Evolutionary conservation across 2,329 filamentous ascomycete species (phyloP).

Genomic region (Dactylellina haptotyla): DNA sequence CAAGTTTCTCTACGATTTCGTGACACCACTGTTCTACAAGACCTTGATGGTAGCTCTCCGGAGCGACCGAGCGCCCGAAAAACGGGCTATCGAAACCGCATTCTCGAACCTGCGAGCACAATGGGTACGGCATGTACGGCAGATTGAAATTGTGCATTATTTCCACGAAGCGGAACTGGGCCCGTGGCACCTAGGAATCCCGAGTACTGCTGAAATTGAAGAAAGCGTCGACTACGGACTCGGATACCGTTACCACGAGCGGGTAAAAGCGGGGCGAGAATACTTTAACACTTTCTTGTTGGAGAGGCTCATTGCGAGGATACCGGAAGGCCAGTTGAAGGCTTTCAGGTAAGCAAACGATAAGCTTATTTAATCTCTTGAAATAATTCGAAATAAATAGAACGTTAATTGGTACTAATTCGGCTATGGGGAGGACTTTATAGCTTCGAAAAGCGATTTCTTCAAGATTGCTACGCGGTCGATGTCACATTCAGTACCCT

Average conservation of each 20-base stretch:
- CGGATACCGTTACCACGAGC: neutral
- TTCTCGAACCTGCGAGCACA: conserved; percentile 1
- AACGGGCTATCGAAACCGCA: conserved; percentile 1
- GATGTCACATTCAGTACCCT: conserved; percentile 13
- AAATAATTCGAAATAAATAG: too few species aligned
- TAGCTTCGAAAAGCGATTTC: conserved; percentile 11
- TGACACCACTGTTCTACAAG: conserved; percentile 15
- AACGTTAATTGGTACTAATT: too few species aligned
- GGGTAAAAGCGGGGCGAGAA: neutral
- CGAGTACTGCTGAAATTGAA: neutral
- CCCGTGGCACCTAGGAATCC: conserved; percentile 16
- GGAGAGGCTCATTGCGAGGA: conserved; percentile 8
- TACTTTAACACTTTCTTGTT: conserved; percentile 7
- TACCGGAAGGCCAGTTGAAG: conserved; percentile 12
- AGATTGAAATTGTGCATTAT: conserved; percentile 25
- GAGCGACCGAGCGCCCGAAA: neutral
- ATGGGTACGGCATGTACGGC: conserved; percentile 22
- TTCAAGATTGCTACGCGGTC: conserved; percentile 4
- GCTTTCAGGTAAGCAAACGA: neutral
- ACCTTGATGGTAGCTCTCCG: conserved; percentile 19
- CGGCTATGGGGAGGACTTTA: too few species aligned
- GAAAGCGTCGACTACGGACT: neutral
- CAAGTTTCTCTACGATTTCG: conserved; percentile 12
- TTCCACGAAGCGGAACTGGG: neutral
- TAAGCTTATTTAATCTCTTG: too few species aligned